These are phyloP conservation scores for Pascua sp. DNA, from an alignment of 1,284 basidiomycete genomes.

Conservation along the genomic window DNA sequence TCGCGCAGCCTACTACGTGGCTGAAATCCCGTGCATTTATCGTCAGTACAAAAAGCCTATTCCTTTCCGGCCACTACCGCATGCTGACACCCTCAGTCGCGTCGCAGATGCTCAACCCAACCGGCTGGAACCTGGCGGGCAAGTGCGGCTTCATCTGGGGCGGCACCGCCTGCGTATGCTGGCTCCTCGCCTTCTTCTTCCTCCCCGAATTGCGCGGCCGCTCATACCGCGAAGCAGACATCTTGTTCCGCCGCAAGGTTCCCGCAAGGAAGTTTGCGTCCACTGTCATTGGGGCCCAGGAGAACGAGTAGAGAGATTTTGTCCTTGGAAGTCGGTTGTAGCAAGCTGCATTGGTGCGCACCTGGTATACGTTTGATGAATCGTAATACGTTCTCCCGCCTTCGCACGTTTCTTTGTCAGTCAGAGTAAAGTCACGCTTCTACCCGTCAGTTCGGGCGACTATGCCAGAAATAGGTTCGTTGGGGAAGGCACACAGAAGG, in stretches of 20 bases:
- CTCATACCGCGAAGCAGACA: slow-evolving; percentile 50
- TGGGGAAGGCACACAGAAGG: too few species aligned
- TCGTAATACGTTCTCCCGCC: too few species aligned
- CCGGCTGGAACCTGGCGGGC: slow-evolving; percentile 30
- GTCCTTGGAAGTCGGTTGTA: too few species aligned
- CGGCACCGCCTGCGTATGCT: slow-evolving; percentile 38
- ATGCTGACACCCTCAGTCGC: too few species aligned
- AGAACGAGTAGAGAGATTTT: not conserved
- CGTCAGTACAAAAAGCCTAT: slow-evolving; percentile 30
- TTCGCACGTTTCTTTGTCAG: too few species aligned
- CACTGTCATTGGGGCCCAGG: slow-evolving; percentile 23
- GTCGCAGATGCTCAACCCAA: slow-evolving; percentile 30
- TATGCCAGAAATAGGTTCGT: too few species aligned
- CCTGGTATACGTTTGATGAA: too few species aligned
- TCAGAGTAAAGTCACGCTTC: too few species aligned
- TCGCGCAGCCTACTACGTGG: slow-evolving; percentile 47
- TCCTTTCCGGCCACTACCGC: slow-evolving; percentile 35
- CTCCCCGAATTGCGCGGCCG: slow-evolving; percentile 46
- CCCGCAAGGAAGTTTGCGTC: slow-evolving; percentile 29
- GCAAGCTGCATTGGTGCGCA: too few species aligned
- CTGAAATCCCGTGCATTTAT: slow-evolving; percentile 48
- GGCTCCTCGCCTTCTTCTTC: slow-evolving; percentile 25
- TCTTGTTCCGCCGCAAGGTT: slow-evolving; percentile 40
- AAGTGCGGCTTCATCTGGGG: slow-evolving; percentile 41
- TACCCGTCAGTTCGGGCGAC: too few species aligned